Conservation (phyloP, 345 rosid species). For the Abelmoschus esculentus region DNA sequence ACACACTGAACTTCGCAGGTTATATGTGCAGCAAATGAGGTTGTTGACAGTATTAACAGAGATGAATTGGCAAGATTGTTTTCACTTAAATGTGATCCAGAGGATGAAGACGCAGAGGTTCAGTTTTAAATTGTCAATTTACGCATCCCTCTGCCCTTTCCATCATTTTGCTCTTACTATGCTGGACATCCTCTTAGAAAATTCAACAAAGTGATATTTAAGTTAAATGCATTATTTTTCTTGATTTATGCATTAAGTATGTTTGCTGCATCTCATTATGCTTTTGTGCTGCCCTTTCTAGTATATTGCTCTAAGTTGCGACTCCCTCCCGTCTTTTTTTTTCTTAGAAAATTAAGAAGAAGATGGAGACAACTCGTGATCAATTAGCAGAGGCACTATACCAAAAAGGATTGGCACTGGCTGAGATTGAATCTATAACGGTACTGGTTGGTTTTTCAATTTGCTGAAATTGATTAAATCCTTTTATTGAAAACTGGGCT, state of each 20-base stretch:
- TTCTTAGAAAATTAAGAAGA: constrained; percentile 50
- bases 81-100: constrained; percentile 68
- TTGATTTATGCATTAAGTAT: too few species aligned
- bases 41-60: constrained; percentile 60
- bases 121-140: constrained; percentile 5
- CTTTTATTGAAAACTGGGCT: not conserved
- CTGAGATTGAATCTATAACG: constrained; percentile 55
- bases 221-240: not conserved
- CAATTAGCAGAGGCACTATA: constrained; percentile 77
- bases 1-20: constrained; percentile 41
- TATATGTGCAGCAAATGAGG: constrained; percentile 68
- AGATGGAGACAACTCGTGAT: constrained; percentile 80
- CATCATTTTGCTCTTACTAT: not conserved
- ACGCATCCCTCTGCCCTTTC: not conserved
- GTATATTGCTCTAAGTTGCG: too few species aligned
- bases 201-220: not conserved
- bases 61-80: constrained; percentile 71
- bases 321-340: not conserved
- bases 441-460: constrained; percentile 19
- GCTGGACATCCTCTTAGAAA: not conserved
- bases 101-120: constrained; percentile 91
- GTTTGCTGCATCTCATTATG: too few species aligned
- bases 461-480: not conserved
- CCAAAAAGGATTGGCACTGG: constrained; percentile 76
- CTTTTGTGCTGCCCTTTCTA: too few species aligned